Evolutionary conservation across 129 eudicot species (phyloP).

Genomic region (Solidago caesia): DNA sequence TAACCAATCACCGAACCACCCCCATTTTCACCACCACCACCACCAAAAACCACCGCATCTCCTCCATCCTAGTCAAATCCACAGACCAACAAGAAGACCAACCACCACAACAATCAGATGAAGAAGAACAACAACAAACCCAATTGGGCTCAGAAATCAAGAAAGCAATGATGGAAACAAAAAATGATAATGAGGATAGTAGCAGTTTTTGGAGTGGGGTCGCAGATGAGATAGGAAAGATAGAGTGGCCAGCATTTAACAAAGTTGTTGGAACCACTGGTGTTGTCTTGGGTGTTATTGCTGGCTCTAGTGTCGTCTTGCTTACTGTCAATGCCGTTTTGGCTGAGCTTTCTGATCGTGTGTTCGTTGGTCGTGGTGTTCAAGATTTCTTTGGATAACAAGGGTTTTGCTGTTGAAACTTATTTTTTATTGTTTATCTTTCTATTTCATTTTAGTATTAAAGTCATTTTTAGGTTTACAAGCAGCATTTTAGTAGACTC

Average conservation of each 20-base stretch:
- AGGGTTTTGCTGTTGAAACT: neutral
- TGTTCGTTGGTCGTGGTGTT: slow-evolving; percentile 78
- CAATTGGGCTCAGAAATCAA: slow-evolving; percentile 61
- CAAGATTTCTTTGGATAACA: slow-evolving; percentile 82
- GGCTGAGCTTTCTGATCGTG: slow-evolving; percentile 82
- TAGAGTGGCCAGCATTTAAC: slow-evolving; percentile 80
- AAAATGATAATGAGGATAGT: slow-evolving; percentile 30
- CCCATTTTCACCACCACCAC: slow-evolving; percentile 9
- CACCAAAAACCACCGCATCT: slow-evolving; percentile 10
- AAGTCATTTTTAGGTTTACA: no score
- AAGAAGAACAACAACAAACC: slow-evolving; percentile 22
- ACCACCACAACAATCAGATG: slow-evolving; percentile 15
- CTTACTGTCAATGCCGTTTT: slow-evolving; percentile 85
- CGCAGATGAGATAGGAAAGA: slow-evolving; percentile 66
- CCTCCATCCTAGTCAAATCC: neutral
- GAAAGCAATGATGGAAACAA: slow-evolving; percentile 59
- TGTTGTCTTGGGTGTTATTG: slow-evolving; percentile 80
- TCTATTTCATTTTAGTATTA: no score
- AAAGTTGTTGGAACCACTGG: slow-evolving; percentile 81
- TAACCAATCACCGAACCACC: slow-evolving; percentile 10
- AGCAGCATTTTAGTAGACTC: no score
- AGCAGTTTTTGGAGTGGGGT: slow-evolving; percentile 53
- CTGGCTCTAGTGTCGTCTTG: slow-evolving; percentile 84
- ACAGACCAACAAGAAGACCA: slow-evolving; percentile 25
- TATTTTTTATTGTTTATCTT: no score